Conservation (phyloP, 2,329 filamentous ascomycete genomes). For the Fusarium subglutinans region DNA sequence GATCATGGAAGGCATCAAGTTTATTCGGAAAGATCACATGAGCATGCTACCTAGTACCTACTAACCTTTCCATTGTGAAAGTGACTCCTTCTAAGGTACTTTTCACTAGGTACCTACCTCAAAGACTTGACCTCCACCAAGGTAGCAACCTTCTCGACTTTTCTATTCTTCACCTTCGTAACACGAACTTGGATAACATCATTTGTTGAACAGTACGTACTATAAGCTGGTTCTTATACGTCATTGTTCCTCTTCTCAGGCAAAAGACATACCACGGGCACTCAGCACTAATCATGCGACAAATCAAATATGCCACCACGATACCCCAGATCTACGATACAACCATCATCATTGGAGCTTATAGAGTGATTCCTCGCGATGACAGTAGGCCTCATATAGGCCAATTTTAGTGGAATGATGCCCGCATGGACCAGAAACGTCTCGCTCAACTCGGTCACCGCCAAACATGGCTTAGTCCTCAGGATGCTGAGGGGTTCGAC, state of each 20-base stretch:
- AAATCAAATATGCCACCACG: not conserved
- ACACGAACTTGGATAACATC: not conserved
- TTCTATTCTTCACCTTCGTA: not conserved
- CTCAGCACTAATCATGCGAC: not conserved
- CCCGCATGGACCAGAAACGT: not conserved
- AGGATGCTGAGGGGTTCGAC: not conserved
- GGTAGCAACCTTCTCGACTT: not conserved
- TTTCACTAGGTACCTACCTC: too few species aligned
- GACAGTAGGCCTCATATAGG: too few species aligned
- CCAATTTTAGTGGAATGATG: not conserved
- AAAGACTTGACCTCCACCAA: too few species aligned
- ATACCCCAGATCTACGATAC: not conserved
- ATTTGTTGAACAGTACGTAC: not conserved
- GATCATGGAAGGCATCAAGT: too few species aligned
- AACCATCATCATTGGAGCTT: not conserved
- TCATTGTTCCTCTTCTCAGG: too few species aligned
- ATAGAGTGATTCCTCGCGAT: not conserved
- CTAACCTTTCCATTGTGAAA: too few species aligned
- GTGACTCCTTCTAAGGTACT: too few species aligned
- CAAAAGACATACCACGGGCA: not conserved
- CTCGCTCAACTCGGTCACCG: not conserved
- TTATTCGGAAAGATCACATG: too few species aligned
- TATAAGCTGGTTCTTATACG: too few species aligned
- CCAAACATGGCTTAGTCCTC: not conserved
- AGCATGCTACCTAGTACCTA: too few species aligned